Percentiles rank a stretch among this genome's conserved stretches.
Conservation (phyloP, 2,329 filamentous ascomycete genomes). For the Rugonectria rugulosa region DNA sequence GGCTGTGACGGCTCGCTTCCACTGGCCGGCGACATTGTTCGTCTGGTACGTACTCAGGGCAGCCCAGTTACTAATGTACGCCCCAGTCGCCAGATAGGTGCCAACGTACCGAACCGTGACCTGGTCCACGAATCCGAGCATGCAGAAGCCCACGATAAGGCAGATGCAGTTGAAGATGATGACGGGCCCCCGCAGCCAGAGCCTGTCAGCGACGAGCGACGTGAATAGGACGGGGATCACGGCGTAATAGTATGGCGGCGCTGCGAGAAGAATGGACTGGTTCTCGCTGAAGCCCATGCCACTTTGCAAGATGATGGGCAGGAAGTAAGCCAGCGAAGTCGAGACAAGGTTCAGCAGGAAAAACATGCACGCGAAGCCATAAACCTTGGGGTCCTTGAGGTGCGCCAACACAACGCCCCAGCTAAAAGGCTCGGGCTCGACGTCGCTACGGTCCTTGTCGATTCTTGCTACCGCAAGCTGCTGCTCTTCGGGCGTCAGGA, state of each 20-base stretch:
- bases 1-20: constrained; percentile 8
- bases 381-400: constrained; percentile 3
- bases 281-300: constrained; percentile 16
- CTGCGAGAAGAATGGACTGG: constrained; percentile 3
- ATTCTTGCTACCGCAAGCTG: constrained; percentile 1
- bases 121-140: constrained; percentile 7
- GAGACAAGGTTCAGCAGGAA: constrained; percentile 7
- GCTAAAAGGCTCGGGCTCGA: neutral
- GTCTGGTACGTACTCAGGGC: constrained; percentile 6
- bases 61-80: constrained; percentile 13
- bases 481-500: constrained; percentile 1
- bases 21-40: constrained; percentile 13
- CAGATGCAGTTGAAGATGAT: constrained; percentile 12
- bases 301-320: constrained; percentile 11
- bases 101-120: constrained; percentile 9
- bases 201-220: neutral
- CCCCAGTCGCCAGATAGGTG: constrained; percentile 6
- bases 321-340: constrained; percentile 6
- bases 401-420: neutral
- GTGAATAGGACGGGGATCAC: neutral
- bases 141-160: constrained; percentile 13
- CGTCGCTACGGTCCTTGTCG: constrained; percentile 11
- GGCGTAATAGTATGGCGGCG: constrained; percentile 11
- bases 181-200: neutral
- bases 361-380: constrained; percentile 10